Conservation (phyloP, 2,329 filamentous ascomycete species). For the Penicillium sclerotiorum region DNA sequence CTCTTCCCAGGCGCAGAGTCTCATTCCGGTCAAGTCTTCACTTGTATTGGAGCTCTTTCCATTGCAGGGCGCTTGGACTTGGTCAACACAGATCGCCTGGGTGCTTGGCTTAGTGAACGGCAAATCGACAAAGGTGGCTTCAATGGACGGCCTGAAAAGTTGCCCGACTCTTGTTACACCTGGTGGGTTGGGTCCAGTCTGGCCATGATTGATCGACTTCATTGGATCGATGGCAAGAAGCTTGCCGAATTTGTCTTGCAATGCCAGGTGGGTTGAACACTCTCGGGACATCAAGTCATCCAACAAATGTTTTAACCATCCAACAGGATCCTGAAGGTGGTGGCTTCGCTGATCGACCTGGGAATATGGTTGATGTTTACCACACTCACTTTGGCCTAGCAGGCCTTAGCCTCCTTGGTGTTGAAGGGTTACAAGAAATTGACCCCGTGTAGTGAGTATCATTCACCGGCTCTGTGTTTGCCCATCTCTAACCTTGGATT, state of each 20-base stretch:
- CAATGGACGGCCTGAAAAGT: conserved; percentile 92
- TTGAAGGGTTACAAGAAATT: conserved; percentile 74
- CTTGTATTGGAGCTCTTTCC: conserved; percentile 82
- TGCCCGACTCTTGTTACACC: conserved; percentile 96
- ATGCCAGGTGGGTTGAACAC: conserved; percentile 64
- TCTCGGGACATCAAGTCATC: not conserved
- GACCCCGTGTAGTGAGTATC: conserved; percentile 78
- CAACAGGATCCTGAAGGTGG: conserved; percentile 72
- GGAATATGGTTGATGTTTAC: conserved; percentile 96
- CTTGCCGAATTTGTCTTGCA: conserved; percentile 79
- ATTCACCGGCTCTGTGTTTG: not conserved
- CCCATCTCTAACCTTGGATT: conserved; percentile 18
- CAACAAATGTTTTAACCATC: conserved; percentile 20
- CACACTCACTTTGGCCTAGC: conserved; percentile 90
- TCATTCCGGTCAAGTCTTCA: conserved; percentile 94
- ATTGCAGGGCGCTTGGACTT: conserved; percentile 82
- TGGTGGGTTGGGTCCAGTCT: conserved; percentile 98
- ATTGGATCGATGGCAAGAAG: conserved; percentile 89
- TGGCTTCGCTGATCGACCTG: conserved; percentile 86
- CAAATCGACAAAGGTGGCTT: conserved; percentile 85
- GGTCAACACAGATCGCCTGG: conserved; percentile 79
- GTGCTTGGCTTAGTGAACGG: conserved; percentile 88
- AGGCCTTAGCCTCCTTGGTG: conserved; percentile 80
- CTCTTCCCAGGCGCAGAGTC: conserved; percentile 88
- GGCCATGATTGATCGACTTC: conserved; percentile 80